A percentile compares a stretch with the other conserved stretches of the same genome.
Evolutionary conservation across 2,329 filamentous ascomycete genomes (phyloP).

Genomic region (Cladophialophora carrionii): DNA sequence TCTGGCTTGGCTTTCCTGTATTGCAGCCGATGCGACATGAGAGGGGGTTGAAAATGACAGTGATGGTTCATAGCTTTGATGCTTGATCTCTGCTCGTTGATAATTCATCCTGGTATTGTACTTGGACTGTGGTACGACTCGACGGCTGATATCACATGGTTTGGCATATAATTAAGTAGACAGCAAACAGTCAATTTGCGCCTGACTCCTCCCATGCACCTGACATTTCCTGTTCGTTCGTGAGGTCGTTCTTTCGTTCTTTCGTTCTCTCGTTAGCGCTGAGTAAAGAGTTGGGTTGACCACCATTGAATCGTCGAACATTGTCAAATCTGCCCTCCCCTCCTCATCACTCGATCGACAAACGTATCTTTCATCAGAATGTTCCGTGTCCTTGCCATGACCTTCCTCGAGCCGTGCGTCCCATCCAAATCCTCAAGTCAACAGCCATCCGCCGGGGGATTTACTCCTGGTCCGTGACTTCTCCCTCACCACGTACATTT

Average conservation of each 20-base stretch:
- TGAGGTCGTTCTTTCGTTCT: background rate
- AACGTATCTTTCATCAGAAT: background rate
- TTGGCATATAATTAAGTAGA: background rate
- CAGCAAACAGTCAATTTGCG: background rate
- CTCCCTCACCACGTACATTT: conserved; percentile 52
- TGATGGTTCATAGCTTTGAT: background rate
- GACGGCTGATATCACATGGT: background rate
- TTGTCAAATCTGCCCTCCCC: background rate
- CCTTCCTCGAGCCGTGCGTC: background rate
- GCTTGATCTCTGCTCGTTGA: background rate
- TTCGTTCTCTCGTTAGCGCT: background rate
- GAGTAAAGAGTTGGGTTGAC: background rate
- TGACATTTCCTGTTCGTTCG: background rate
- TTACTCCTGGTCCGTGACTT: conserved; percentile 43
- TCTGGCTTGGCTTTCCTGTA: too few species aligned
- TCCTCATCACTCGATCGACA: background rate
- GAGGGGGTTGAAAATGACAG: background rate
- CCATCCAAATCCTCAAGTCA: conserved; percentile 25
- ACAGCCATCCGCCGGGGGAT: conserved; percentile 34
- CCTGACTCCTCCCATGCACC: background rate
- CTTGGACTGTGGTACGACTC: background rate
- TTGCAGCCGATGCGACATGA: too few species aligned
- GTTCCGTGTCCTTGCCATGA: background rate
- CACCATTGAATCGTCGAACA: background rate
- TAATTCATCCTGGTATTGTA: background rate